Conservation (phyloP, 2,329 filamentous ascomycete genomes). For the Rutstroemia sp. region DNA sequence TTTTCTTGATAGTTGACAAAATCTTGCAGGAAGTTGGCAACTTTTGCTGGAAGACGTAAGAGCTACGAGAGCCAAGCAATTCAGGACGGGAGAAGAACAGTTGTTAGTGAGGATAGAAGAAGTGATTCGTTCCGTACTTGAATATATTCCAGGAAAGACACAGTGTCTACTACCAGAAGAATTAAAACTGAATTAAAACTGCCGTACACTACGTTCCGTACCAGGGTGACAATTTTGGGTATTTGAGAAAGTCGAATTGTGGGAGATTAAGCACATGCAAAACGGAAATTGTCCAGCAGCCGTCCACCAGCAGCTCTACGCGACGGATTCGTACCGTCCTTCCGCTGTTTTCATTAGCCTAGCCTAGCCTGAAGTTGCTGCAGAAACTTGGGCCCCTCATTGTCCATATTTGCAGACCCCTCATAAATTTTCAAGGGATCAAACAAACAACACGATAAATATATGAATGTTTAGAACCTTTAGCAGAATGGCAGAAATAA, state of each 20-base stretch:
- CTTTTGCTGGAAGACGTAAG: not conserved
- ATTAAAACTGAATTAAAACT: not conserved
- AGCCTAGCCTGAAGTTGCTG: not conserved
- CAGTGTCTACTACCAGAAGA: not conserved
- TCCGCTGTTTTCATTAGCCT: not conserved
- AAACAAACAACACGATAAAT: not conserved
- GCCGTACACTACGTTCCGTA: not conserved
- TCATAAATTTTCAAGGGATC: not conserved
- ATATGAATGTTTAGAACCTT: constrained; percentile 38
- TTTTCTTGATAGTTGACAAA: not conserved
- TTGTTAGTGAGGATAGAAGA: too few species aligned
- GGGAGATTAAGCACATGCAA: constrained; percentile 2
- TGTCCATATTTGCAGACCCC: not conserved
- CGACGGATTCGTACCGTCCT: not conserved
- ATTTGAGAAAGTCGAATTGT: not conserved
- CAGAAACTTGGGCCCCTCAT: constrained; percentile 7
- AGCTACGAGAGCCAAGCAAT: not conserved
- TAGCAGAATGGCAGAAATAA: constrained; percentile 60
- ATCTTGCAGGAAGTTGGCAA: not conserved
- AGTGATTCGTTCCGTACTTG: too few species aligned
- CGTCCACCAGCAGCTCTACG: too few species aligned
- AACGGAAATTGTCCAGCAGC: not conserved
- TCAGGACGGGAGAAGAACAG: too few species aligned
- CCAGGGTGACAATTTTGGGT: not conserved
- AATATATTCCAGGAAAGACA: not conserved